Percentiles rank a stretch among this genome's conserved stretches.
Evolutionary conservation across 345 rosid genomes (phyloP).

Genomic region (Corymbia maculata): DNA sequence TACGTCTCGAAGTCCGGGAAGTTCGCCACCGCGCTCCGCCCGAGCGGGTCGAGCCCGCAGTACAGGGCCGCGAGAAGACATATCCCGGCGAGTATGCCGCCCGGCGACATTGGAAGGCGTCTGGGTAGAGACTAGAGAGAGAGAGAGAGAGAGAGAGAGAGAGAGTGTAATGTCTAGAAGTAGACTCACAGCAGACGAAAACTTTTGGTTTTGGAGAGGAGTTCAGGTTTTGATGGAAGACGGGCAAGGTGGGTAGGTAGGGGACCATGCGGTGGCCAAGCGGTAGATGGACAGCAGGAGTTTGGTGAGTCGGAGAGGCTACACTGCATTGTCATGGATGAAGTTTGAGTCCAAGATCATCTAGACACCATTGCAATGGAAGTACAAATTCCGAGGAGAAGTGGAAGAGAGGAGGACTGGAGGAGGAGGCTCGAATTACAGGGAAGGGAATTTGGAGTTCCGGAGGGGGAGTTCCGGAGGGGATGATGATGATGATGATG

Average conservation of each 20-base stretch:
- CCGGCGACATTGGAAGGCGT: slow-evolving; percentile 5
- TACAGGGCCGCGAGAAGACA: slow-evolving; percentile 26
- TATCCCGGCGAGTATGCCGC: slow-evolving; percentile 6
- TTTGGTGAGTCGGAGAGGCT: neutral
- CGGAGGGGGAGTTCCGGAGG: neutral
- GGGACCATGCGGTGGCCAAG: neutral
- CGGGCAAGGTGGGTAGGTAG: neutral
- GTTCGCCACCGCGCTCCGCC: slow-evolving; percentile 22
- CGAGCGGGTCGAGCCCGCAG: slow-evolving; percentile 36
- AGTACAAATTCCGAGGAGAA: neutral
- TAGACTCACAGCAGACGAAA: neutral
- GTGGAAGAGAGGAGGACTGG: neutral
- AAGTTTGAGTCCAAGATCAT: neutral
- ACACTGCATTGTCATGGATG: neutral
- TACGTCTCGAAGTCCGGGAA: slow-evolving; percentile 34
- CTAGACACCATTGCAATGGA: neutral
- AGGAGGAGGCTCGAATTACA: neutral
- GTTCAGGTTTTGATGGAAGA: neutral
- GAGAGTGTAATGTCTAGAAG: neutral
- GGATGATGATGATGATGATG: too few species aligned
- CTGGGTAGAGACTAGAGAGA: neutral
- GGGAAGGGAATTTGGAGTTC: neutral
- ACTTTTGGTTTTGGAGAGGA: neutral
- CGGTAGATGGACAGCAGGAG: neutral
- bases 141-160: neutral